Evolutionary conservation across 768 basidiomycete genomes (phyloP).

Genomic region (Suillus brevipes): DNA sequence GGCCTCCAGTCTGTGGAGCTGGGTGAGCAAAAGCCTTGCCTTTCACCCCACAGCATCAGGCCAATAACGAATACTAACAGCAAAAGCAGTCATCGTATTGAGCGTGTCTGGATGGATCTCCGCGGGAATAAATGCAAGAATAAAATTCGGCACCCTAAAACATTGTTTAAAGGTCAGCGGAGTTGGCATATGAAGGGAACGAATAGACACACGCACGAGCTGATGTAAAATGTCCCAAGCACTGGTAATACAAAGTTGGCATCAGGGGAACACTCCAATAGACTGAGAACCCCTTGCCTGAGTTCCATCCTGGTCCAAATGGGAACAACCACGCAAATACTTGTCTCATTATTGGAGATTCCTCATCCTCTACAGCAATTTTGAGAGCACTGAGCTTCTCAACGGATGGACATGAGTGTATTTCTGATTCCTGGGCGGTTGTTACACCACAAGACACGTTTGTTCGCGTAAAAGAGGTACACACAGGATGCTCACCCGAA

Average conservation of each 20-base stretch:
- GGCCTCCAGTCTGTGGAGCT: conserved; percentile 70
- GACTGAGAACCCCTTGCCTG: conserved; percentile 39
- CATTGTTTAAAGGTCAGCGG: conserved; percentile 22
- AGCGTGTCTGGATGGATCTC: conserved; percentile 82
- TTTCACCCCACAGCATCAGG: conserved; percentile 11
- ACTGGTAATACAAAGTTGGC: conserved; percentile 41
- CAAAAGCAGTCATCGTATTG: conserved; percentile 94
- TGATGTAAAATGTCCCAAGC: conserved; percentile 93
- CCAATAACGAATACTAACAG: conserved; percentile 48
- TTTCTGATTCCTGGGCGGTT: conserved; percentile 41
- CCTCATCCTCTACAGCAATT: conserved; percentile 54
- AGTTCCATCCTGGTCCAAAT: conserved; percentile 89
- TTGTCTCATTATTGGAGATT: conserved; percentile 76
- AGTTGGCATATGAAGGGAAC: conserved; percentile 10
- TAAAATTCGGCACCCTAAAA: conserved; percentile 86
- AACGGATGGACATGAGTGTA: conserved; percentile 42
- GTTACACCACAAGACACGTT: conserved; percentile 11
- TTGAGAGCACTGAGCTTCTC: conserved; percentile 59
- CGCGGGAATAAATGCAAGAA: conserved; percentile 90
- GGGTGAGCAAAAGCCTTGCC: conserved; percentile 20
- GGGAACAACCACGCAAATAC: conserved; percentile 84
- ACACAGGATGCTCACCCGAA: conserved; percentile 29
- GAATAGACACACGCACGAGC: conserved; percentile 65
- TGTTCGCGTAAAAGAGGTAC: conserved; percentile 7
- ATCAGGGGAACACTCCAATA: conserved; percentile 2